Evolutionary conservation across 176 grass and related monocot species (phyloP).

Genomic region (Oryza rufipogon): DNA sequence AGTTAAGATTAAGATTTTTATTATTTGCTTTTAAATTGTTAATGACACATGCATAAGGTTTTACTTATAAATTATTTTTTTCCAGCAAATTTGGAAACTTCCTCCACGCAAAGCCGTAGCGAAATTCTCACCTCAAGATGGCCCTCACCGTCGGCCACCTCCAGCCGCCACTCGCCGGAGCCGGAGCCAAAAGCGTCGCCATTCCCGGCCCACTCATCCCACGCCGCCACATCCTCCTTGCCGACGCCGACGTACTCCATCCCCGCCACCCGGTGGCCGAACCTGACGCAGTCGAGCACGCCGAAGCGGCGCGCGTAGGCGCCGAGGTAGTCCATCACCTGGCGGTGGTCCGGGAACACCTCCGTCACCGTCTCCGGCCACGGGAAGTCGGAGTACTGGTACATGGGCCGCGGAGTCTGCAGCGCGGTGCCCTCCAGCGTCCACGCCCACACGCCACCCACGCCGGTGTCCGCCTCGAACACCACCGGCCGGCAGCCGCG

Average conservation of each 20-base stretch:
- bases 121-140: conserved; percentile 9
- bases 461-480: conserved; percentile 40
- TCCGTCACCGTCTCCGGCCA: conserved; percentile 50
- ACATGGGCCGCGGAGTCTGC: conserved; percentile 45
- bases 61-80: no score
- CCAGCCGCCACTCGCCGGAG: conserved; percentile 4
- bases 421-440: conserved; percentile 46
- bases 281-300: conserved; percentile 57
- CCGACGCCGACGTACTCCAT: conserved; percentile 47
- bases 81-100: not conserved
- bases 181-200: conserved; percentile 58
- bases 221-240: conserved; percentile 37
- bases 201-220: conserved; percentile 63
- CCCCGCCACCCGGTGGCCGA: conserved; percentile 43
- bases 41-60: no score
- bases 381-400: conserved; percentile 67
- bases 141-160: not conserved
- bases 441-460: conserved; percentile 67
- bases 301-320: conserved; percentile 64
- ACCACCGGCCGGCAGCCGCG: conserved; percentile 53
- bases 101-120: not conserved
- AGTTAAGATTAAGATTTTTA: no score
- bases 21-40: no score
- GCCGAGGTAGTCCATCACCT: conserved; percentile 58
- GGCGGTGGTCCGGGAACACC: conserved; percentile 30